Base-by-base conservation (phyloP, 352 stramenopile genomes). In the Globisporangium sylvaticum region DNA sequence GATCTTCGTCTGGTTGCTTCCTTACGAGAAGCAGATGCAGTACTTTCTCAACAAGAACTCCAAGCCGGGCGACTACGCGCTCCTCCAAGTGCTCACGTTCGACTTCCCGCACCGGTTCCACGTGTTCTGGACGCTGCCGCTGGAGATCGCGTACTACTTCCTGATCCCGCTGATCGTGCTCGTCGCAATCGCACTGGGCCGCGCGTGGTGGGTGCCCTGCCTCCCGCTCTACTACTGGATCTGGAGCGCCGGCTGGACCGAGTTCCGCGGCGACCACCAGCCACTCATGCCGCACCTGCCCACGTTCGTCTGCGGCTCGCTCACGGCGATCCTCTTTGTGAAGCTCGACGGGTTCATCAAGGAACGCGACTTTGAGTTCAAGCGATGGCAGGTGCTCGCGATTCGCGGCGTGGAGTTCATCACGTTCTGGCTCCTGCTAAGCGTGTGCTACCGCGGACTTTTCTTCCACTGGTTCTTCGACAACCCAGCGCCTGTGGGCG, bases 61-160 rank as follows among this genome's bases (percentile, higher is more conserved):
- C 53, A 58, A 73, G 75, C 32, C 32, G 9, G 22, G 22, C 66
- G 32, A 72, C 8, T 86, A 70, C 50, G 54, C 77, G 8, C 56
- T 78, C 46, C 57, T 70, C 20, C 72, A 78, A 15, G 77, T 80
- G n/a, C 72, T 85, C 24, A 66, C 46, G 46, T 66, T 66, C 31
- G 22, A 66, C 6, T 69, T 65, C 18, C 54, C 71, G 22, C 72
- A 68, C 27, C 77, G 72, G 2, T 80, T 75, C 42, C 70, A 81
- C 46, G 69, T 86, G 0, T 76, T 88, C 31, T 88, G 79, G 79
- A 78, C 77, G 24, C 68, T 88, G 27, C 77, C 79, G 1, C 60
- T 88, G 14, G 75, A 82, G 66, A 82, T 82, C 56, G 55, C 46
- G 1, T 82, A 82, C 71, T 82, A 82, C 58, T 78, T 78, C 6